A percentile compares a stretch with the other conserved stretches of the same genome.
phyloP scores from a whole-genome alignment of 2,329 filamentous ascomycete genomes.

The Pyrenochaeta sp. region DNA sequence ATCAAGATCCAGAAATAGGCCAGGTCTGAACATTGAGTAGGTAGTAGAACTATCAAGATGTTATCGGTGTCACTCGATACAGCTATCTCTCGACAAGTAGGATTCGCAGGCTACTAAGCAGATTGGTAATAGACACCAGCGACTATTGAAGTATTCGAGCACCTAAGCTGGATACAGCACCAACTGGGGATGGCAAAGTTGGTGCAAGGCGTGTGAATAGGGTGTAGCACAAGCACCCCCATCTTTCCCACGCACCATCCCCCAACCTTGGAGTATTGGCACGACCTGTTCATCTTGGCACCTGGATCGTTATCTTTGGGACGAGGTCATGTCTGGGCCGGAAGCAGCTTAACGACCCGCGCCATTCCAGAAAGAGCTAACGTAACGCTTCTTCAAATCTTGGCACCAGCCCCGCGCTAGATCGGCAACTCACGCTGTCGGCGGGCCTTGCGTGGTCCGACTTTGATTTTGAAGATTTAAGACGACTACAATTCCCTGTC shows the following conservation, averaged over 20 bases:
- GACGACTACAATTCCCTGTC: constrained; percentile 15
- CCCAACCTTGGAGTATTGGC: constrained; percentile 33
- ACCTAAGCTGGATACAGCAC: background rate
- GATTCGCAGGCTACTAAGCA: constrained; percentile 1
- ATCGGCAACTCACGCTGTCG: constrained; percentile 17
- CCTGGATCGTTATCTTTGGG: constrained; percentile 30
- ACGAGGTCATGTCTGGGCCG: constrained; percentile 14
- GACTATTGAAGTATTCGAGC: too few relatives aligned
- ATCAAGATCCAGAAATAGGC: too few relatives aligned
- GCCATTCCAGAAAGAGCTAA: constrained; percentile 33
- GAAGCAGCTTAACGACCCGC: constrained; percentile 20
- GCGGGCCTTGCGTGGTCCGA: constrained; percentile 17
- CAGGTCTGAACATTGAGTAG: too few relatives aligned
- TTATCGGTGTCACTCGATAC: background rate
- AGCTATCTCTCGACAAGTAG: background rate
- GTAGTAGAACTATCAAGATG: background rate
- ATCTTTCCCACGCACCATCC: constrained; percentile 15
- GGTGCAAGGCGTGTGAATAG: background rate
- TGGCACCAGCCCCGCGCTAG: constrained; percentile 34
- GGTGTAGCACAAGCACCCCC: constrained; percentile 9
- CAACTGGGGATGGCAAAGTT: background rate
- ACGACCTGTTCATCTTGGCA: constrained; percentile 16
- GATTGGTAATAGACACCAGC: too few relatives aligned
- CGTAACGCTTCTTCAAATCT: constrained; percentile 15
- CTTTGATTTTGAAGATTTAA: constrained; percentile 28